A percentile compares a stretch with the other conserved stretches of the same genome.
Conservation (phyloP, 1,139 yeast genomes). For the Pichia sp. region DNA sequence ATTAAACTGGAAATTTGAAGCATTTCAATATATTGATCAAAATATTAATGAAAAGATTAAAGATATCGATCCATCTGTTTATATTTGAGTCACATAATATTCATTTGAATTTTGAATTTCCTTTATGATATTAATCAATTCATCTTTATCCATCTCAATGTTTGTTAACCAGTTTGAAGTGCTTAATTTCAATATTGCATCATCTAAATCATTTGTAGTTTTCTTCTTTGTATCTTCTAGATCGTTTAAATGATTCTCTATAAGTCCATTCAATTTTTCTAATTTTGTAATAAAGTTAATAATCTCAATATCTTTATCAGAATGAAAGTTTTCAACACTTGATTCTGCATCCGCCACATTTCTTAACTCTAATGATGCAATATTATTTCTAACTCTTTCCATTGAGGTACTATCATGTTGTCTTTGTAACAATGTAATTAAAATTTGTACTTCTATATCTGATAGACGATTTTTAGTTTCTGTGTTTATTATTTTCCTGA, state of each 20-base stretch:
- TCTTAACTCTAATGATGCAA: neutral
- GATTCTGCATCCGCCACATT: neutral
- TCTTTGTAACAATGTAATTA: constrained; percentile 4
- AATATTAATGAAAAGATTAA: constrained; percentile 28
- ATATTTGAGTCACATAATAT: constrained; percentile 13
- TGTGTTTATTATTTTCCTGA: constrained; percentile 1
- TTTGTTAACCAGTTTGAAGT: neutral
- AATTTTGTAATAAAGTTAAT: constrained; percentile 2
- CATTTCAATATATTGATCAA: constrained; percentile 45
- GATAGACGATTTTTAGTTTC: constrained; percentile 2
- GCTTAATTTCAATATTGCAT: neutral
- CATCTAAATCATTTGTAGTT: neutral
- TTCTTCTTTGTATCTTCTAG: neutral
- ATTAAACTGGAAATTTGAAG: constrained; percentile 76
- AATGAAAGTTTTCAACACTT: neutral
- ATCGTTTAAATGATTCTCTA: neutral
- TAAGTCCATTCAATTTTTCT: neutral
- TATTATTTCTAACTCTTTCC: constrained; percentile 5
- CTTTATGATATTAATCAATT: neutral
- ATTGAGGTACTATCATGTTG: constrained; percentile 6
- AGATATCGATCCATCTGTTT: constrained; percentile 22
- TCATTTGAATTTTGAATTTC: neutral
- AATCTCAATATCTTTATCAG: neutral
- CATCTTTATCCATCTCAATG: neutral
- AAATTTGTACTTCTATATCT: constrained; percentile 1